These are phyloP conservation scores for Ceratobasidium sp. DNA, from an alignment of 1,284 basidiomycete species.

Conservation along the genomic window DNA sequence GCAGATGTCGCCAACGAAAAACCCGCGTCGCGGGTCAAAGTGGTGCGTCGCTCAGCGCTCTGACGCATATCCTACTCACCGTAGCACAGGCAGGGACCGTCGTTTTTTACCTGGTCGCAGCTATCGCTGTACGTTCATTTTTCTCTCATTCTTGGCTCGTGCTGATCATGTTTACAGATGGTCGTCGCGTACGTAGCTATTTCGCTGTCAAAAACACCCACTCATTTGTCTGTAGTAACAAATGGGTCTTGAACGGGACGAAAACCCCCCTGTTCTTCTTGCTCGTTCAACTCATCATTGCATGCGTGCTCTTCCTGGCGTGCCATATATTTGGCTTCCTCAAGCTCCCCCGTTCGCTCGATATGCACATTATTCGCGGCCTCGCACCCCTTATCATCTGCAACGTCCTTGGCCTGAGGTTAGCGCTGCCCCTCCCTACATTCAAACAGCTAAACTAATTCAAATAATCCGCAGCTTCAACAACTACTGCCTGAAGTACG, in stretches of 20 bases:
- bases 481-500: slow-evolving; percentile 90
- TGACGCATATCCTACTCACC: background rate
- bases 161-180: slow-evolving; percentile 63
- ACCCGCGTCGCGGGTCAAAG: slow-evolving; percentile 36
- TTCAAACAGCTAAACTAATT: background rate
- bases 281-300: slow-evolving; percentile 78
- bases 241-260: slow-evolving; percentile 79
- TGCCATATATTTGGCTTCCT: slow-evolving; percentile 70
- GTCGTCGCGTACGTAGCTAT: slow-evolving; percentile 72
- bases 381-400: slow-evolving; percentile 76
- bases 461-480: slow-evolving; percentile 67
- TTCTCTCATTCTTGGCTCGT: background rate
- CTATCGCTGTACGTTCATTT: slow-evolving; percentile 70
- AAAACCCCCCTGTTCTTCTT: slow-evolving; percentile 83
- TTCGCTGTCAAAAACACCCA: slow-evolving; percentile 42
- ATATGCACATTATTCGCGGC: slow-evolving; percentile 70
- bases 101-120: slow-evolving; percentile 81
- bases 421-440: slow-evolving; percentile 45
- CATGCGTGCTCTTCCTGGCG: slow-evolving; percentile 75
- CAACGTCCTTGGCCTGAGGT: slow-evolving; percentile 84
- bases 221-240: slow-evolving; percentile 63
- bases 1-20: slow-evolving; percentile 22
- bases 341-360: slow-evolving; percentile 65
- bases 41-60: slow-evolving; percentile 19
- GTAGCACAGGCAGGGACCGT: slow-evolving; percentile 67